A percentile compares a stretch with the other conserved stretches of the same genome.
Conservation (phyloP, 495 filamentous ascomycete species). For the Neurospora sp. region DNA sequence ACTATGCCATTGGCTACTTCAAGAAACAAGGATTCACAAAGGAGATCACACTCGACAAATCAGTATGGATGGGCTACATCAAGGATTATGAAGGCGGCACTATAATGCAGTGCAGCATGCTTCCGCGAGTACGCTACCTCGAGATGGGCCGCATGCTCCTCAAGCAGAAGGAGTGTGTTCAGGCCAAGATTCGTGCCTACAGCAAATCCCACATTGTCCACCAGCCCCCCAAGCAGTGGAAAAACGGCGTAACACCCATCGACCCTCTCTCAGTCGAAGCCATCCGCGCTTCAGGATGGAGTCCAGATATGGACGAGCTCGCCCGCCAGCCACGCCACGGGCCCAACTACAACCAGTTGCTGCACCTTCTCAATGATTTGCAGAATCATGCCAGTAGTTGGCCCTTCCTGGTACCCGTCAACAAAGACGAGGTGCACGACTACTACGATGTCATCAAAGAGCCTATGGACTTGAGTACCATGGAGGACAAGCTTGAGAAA, state of each 20-base stretch:
- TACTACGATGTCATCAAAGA: slow-evolving; percentile 98
- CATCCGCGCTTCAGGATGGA: slow-evolving; percentile 88
- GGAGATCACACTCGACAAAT: slow-evolving; percentile 84
- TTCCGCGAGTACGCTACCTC: slow-evolving; percentile 88
- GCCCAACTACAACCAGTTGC: slow-evolving; percentile 86
- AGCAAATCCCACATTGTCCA: slow-evolving; percentile 84
- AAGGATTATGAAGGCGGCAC: slow-evolving; percentile 99
- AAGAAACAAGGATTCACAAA: slow-evolving; percentile 99
- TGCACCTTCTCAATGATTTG: slow-evolving; percentile 89
- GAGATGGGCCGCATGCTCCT: slow-evolving; percentile 90
- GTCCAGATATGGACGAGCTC: slow-evolving; percentile 92
- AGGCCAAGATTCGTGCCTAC: slow-evolving; percentile 88
- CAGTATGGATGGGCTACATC: slow-evolving; percentile 98
- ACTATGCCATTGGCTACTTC: slow-evolving; percentile 98
- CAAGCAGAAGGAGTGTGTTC: slow-evolving; percentile 91
- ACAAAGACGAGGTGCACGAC: slow-evolving; percentile 87
- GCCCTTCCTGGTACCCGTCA: slow-evolving; percentile 93
- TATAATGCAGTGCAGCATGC: slow-evolving; percentile 98
- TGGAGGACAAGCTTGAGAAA: slow-evolving; percentile 92
- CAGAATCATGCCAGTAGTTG: slow-evolving; percentile 86
- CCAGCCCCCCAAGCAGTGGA: slow-evolving; percentile 75
- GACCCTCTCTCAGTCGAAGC: slow-evolving; percentile 74
- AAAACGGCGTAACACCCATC: slow-evolving; percentile 45
- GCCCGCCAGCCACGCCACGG: slow-evolving; percentile 95
- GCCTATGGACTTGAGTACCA: slow-evolving; percentile 92